Evolutionary conservation across 495 filamentous ascomycete species (phyloP).

Genomic region (Penicillium atrosanguineum): DNA sequence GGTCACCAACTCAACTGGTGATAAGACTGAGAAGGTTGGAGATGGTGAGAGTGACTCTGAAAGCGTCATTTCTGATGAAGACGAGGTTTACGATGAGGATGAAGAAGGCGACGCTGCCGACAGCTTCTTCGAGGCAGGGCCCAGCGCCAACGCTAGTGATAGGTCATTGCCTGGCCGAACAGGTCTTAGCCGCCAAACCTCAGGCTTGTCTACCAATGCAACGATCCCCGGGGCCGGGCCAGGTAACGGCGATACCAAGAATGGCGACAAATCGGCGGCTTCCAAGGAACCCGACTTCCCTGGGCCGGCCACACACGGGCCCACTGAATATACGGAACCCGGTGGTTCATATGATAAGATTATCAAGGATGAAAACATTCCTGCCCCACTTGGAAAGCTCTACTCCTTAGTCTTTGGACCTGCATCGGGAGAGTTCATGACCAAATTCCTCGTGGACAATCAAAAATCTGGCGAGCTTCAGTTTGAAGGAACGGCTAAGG

Average conservation of each 20-base stretch:
- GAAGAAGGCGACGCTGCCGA: slow-evolving; percentile 56
- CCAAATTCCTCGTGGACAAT: slow-evolving; percentile 78
- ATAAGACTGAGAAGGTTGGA: slow-evolving; percentile 86
- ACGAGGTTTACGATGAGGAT: slow-evolving; percentile 78
- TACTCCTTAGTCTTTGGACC: slow-evolving; percentile 86
- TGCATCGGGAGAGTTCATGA: slow-evolving; percentile 72
- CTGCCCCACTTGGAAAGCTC: slow-evolving; percentile 87
- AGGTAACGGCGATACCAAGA: slow-evolving; percentile 46
- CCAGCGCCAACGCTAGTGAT: slow-evolving; percentile 61
- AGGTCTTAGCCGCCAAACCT: slow-evolving; percentile 62
- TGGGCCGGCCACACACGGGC: slow-evolving; percentile 76
- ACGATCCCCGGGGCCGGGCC: slow-evolving; percentile 23
- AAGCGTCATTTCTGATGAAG: slow-evolving; percentile 58
- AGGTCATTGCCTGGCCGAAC: slow-evolving; percentile 47
- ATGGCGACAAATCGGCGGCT: slow-evolving; percentile 54
- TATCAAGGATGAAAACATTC: slow-evolving; percentile 79
- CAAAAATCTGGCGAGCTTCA: slow-evolving; percentile 86
- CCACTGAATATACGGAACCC: slow-evolving; percentile 78
- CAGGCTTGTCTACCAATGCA: slow-evolving; percentile 52
- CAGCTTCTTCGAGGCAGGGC: slow-evolving; percentile 58
- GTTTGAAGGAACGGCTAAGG: slow-evolving; percentile 77
- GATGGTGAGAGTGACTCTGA: slow-evolving; percentile 58
- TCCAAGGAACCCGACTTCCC: slow-evolving; percentile 72
- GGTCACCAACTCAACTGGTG: slow-evolving; percentile 73
- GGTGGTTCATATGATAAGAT: slow-evolving; percentile 78